phyloP scores from a whole-genome alignment of 2,329 filamentous ascomycete genomes.

The Venturia aucupariae region DNA sequence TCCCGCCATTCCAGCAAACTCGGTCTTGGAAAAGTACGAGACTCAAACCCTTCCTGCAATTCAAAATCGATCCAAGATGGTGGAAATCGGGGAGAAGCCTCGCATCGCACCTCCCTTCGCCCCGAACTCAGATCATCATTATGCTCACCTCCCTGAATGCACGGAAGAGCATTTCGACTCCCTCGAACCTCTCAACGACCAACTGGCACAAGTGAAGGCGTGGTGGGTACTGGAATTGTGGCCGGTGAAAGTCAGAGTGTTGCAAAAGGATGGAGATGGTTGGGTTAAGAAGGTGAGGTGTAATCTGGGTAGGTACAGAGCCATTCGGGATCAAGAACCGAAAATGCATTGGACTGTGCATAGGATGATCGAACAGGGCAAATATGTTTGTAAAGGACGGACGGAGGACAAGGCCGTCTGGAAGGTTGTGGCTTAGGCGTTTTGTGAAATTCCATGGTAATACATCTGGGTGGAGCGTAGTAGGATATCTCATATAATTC shows the following conservation, averaged over 20 bases:
- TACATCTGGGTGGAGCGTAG: not conserved
- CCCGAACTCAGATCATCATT: constrained; percentile 15
- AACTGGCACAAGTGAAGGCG: constrained; percentile 27
- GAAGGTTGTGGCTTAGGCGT: constrained; percentile 25
- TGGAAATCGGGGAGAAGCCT: constrained; percentile 16
- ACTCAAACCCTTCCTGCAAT: constrained; percentile 26
- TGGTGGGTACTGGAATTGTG: constrained; percentile 39
- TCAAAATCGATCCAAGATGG: constrained; percentile 23
- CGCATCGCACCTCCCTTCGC: constrained; percentile 1
- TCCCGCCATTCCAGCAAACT: constrained; percentile 26
- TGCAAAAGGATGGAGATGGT: constrained; percentile 22
- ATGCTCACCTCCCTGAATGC: constrained; percentile 29
- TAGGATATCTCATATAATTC: not conserved
- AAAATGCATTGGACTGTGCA: constrained; percentile 31
- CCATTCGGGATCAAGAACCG: constrained; percentile 29
- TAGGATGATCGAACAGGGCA: constrained; percentile 26
- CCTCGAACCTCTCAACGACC: constrained; percentile 33
- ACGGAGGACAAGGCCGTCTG: constrained; percentile 17
- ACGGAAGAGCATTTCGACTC: constrained; percentile 37
- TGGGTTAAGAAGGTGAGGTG: constrained; percentile 31
- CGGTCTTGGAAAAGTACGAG: constrained; percentile 29
- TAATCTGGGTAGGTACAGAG: constrained; percentile 32
- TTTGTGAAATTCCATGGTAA: not conserved
- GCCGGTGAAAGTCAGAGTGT: constrained; percentile 33
- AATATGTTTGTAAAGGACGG: constrained; percentile 21